Percentiles rank a stretch among this genome's conserved stretches.
These are phyloP conservation scores for Monosporascus cannonballus DNA, from an alignment of 2,329 filamentous ascomycete species.

Conservation along the genomic window DNA sequence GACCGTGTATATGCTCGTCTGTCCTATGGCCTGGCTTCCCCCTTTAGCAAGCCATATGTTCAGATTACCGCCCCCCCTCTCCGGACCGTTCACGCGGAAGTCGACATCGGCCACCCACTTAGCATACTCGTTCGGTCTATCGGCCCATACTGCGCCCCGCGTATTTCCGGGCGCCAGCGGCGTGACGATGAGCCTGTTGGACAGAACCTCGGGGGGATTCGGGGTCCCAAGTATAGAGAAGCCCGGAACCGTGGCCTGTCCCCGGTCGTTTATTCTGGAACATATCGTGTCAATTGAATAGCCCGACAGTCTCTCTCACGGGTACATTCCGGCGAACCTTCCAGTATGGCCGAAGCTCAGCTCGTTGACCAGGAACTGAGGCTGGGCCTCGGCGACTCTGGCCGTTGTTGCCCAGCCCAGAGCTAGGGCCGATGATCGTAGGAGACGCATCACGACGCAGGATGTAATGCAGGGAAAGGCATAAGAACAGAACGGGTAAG, in stretches of 20 bases:
- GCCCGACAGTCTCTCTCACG: conserved; percentile 4
- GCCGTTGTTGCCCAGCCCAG: conserved; percentile 35
- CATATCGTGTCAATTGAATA: neutral
- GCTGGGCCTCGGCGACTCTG: conserved; percentile 44
- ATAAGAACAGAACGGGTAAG: conserved; percentile 6
- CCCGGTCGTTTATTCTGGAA: conserved; percentile 58
- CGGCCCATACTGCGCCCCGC: conserved; percentile 76
- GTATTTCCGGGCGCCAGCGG: conserved; percentile 82
- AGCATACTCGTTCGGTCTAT: conserved; percentile 52
- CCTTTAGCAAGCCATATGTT: conserved; percentile 86
- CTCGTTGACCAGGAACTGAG: conserved; percentile 63
- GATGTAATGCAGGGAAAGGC: conserved; percentile 6
- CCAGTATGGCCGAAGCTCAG: conserved; percentile 72
- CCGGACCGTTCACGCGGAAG: conserved; percentile 81
- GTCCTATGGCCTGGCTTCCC: conserved; percentile 58
- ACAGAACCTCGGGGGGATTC: conserved; percentile 58
- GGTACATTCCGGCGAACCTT: conserved; percentile 35
- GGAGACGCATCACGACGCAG: conserved; percentile 38
- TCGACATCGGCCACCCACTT: conserved; percentile 80
- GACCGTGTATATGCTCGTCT: conserved; percentile 77
- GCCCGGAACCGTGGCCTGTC: conserved; percentile 44
- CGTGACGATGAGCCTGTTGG: conserved; percentile 87
- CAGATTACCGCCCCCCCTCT: conserved; percentile 80
- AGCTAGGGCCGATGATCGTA: conserved; percentile 29
- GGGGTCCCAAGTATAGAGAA: conserved; percentile 51